Conservation (phyloP, 2,329 filamentous ascomycete genomes). For the Calonectria pseudoreteaudii region DNA sequence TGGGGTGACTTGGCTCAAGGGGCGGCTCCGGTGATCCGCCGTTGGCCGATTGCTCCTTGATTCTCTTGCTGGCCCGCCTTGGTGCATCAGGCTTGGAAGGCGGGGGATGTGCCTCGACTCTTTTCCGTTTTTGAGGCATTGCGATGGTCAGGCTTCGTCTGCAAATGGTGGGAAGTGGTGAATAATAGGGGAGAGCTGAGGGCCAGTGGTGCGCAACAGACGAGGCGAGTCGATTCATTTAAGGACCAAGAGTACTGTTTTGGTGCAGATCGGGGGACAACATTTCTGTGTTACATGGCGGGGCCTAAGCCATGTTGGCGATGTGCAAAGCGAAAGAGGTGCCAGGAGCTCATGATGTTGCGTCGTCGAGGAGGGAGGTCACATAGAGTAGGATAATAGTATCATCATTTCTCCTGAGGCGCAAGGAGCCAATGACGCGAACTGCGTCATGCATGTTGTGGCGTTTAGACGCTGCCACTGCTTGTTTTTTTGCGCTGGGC, state of each 20-base stretch:
- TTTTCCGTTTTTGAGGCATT: constrained; percentile 57
- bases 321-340: not conserved
- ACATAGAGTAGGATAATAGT: not conserved
- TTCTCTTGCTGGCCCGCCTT: constrained; percentile 43
- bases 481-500: constrained; percentile 13
- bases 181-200: constrained; percentile 12
- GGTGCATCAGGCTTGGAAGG: constrained; percentile 37
- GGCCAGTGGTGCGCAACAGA: constrained; percentile 21
- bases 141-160: constrained; percentile 15
- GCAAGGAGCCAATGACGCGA: constrained; percentile 37
- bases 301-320: not conserved
- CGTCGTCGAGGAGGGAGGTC: constrained; percentile 1
- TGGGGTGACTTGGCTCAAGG: not conserved
- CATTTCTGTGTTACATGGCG: not conserved
- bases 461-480: not conserved
- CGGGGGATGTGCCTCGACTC: constrained; percentile 35
- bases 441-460: constrained; percentile 41
- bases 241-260: not conserved
- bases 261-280: constrained; percentile 11
- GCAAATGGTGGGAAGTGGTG: not conserved
- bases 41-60: constrained; percentile 23
- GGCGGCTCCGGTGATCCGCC: not conserved
- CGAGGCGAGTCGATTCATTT: not conserved
- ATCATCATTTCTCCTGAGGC: constrained; percentile 32
- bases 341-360: not conserved